phyloP scores from a whole-genome alignment of 148 eudicot species.

The Polygonum aviculare region DNA sequence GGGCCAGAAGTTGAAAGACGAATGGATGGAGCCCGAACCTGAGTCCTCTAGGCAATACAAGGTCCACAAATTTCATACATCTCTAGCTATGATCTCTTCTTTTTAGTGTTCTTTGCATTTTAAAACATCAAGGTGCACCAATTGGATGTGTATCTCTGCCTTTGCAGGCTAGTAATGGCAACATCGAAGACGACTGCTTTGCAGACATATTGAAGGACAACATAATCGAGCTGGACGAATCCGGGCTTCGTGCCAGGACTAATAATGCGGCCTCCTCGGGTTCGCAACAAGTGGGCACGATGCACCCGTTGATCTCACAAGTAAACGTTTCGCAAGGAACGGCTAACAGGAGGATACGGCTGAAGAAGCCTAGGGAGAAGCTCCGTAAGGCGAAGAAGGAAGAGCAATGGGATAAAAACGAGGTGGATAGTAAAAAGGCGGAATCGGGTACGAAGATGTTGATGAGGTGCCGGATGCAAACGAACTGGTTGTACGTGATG shows the following conservation, averaged over 20 bases:
- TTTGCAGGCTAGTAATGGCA: slow-evolving; percentile 16
- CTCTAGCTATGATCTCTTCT: background rate
- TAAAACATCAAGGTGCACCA: too few species aligned
- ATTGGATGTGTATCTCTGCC: background rate
- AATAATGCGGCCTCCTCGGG: background rate
- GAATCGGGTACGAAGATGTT: background rate
- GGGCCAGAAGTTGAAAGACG: slow-evolving; percentile 24
- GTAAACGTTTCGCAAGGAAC: slow-evolving; percentile 45
- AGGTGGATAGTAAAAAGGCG: background rate
- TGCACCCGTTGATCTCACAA: background rate
- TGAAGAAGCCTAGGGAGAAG: slow-evolving; percentile 17
- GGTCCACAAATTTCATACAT: slow-evolving; percentile 16
- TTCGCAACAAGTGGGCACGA: background rate
- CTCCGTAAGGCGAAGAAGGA: background rate
- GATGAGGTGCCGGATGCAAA: background rate
- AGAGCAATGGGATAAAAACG: background rate
- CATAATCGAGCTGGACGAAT: slow-evolving; percentile 59
- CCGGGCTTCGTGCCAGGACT: slow-evolving; percentile 9
- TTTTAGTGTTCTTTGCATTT: background rate
- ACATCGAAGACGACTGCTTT: slow-evolving; percentile 51
- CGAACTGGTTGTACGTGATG: slow-evolving; percentile 9
- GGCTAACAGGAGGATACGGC: slow-evolving; percentile 49
- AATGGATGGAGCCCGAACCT: slow-evolving; percentile 22
- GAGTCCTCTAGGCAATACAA: slow-evolving; percentile 29
- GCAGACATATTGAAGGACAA: slow-evolving; percentile 87